Evolutionary conservation across 495 filamentous ascomycete species (phyloP).

Genomic region (Paragyromitra xinjiangensis): DNA sequence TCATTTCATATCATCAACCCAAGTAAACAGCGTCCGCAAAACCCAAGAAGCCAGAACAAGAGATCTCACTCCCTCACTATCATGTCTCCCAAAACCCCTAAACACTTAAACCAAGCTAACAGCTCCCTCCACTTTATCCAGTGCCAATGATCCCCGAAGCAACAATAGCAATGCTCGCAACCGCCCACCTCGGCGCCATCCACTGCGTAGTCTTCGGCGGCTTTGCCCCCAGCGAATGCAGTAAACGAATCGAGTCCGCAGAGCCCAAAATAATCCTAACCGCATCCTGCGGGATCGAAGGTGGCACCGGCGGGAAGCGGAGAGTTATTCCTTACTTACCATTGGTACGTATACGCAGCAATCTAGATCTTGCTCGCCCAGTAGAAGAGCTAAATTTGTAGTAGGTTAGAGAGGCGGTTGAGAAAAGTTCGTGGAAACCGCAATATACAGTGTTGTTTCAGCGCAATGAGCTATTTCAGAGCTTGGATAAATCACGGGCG

Average conservation of each 20-base stretch:
- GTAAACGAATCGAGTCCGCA: conserved; percentile 87
- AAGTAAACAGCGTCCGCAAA: neutral
- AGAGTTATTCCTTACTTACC: conserved; percentile 55
- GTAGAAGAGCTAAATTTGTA: conserved; percentile 9
- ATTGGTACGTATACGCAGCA: conserved; percentile 41
- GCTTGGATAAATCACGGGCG: conserved; percentile 68
- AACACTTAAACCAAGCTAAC: neutral
- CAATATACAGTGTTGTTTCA: conserved; percentile 60
- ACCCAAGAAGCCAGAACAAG: neutral
- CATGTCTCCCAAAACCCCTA: neutral
- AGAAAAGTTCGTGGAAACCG: conserved; percentile 64
- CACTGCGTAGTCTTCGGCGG: conserved; percentile 94
- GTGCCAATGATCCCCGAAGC: conserved; percentile 97
- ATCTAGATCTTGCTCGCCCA: neutral
- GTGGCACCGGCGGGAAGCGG: conserved; percentile 66
- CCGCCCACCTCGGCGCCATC: conserved; percentile 82
- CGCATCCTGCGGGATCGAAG: conserved; percentile 91
- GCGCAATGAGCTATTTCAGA: conserved; percentile 78
- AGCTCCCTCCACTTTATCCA: conserved; percentile 52
- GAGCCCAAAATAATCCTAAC: conserved; percentile 80
- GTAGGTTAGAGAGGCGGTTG: conserved; percentile 60
- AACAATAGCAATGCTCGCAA: conserved; percentile 82
- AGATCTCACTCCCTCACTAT: neutral
- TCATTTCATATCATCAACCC: neutral
- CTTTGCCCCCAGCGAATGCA: conserved; percentile 80